A percentile compares a stretch with the other conserved stretches of the same genome.
Conservation (phyloP, 139 green algal genomes). For the Marvania coccoides region DNA sequence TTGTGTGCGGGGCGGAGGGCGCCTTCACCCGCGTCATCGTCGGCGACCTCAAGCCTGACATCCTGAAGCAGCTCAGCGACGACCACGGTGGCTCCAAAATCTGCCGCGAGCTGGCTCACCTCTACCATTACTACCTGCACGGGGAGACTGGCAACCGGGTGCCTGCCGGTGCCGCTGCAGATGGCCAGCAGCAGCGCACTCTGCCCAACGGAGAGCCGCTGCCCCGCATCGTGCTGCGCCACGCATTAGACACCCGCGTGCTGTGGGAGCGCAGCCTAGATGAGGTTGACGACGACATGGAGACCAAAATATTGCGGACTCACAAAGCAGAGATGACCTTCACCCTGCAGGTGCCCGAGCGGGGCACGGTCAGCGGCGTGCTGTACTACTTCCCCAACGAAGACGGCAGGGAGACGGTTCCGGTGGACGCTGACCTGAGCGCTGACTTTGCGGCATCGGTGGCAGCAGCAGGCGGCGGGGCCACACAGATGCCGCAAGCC, state of each 20-base stretch:
- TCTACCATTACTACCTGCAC: constrained; percentile 86
- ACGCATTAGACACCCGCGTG: background rate
- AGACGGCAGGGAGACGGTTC: constrained; percentile 55
- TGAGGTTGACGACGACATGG: constrained; percentile 67
- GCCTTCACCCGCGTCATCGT: constrained; percentile 65
- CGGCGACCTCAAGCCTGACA: constrained; percentile 50
- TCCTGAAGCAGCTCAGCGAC: constrained; percentile 42
- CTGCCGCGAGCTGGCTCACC: constrained; percentile 56
- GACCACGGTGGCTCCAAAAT: constrained; percentile 15
- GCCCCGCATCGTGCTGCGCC: constrained; percentile 51
- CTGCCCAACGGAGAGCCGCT: constrained; percentile 53
- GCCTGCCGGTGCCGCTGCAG: background rate
- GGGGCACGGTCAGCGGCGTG: constrained; percentile 55
- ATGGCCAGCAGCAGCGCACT: background rate
- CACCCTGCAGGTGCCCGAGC: constrained; percentile 51
- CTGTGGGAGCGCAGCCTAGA: constrained; percentile 33
- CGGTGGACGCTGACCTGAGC: constrained; percentile 19
- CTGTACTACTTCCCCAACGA: constrained; percentile 73
- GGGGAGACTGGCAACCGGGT: constrained; percentile 45
- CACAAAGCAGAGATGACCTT: constrained; percentile 49
- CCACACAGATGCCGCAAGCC: background rate
- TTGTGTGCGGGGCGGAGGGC: background rate
- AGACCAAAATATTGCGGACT: constrained; percentile 52
- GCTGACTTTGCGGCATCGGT: too few species aligned
- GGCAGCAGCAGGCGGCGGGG: background rate